Evolutionary conservation across 1,139 yeast species (phyloP), one percentile per base, ranked within the genome.

Genomic region (Lodderomyces beijingensis): DNA sequence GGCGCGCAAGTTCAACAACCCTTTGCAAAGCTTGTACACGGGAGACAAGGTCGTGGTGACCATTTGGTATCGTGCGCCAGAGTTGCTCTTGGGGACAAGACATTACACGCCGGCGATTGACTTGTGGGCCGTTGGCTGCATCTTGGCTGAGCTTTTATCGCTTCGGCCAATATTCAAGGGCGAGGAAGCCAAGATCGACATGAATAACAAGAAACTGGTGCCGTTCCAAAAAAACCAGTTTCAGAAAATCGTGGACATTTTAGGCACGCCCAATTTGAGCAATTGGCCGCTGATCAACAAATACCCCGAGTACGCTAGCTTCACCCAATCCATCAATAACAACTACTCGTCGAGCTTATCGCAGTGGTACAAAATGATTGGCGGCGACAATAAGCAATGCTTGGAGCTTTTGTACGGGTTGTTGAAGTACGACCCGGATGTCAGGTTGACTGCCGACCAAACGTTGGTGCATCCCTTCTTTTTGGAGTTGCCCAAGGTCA

Each of bases 11-110:
- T 91, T 89, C 59, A 82, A 83, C 44, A 86, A 87, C 47, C 95
- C 95, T 9, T 57, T 91, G 25, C 97, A 91, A 51, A 80, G 95
- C 28, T 65, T 93, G 17, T 91, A 85, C 50, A 76, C 93, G 8
- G 97, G 97, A 20, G 98, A 91, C 57, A 91, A 91, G 58, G 96
- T 93, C 13, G 98, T 91, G 34, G 98, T 91, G 7, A 91, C 98
- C 0, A 91, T 91, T 39, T 91, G 98, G 98, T 91, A 91, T 55
- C 70, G 98, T 43, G 96, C 98, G 0, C 97, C 98, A 0, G 98
- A 91, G 53, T 64, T 91, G 28, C 63, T 91, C 25, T 60, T 91
- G 25, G 98, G 98, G 0, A 88, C 95, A 1, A 65, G 96, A 31
- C 96, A 91, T 59, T 91, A 91, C 53, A 84, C 96, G 0, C 95